Percentiles rank a stretch among this genome's conserved stretches.
These are phyloP conservation scores for Solanum chacoense DNA, from an alignment of 305 asterid genomes.

Conservation along the genomic window DNA sequence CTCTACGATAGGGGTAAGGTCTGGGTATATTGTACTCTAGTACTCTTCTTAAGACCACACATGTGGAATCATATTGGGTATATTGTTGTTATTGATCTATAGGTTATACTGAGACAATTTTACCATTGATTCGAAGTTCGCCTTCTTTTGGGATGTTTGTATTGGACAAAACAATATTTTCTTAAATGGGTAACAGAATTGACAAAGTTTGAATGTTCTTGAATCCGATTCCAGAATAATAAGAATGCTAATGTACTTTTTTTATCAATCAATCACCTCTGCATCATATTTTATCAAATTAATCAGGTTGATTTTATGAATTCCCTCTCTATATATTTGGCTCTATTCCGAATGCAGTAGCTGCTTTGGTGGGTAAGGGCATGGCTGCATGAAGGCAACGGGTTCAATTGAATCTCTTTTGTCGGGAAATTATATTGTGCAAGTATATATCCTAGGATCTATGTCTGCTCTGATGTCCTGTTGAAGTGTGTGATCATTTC, in stretches of 20 bases:
- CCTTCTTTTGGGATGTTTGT: background rate
- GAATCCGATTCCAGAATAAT: background rate
- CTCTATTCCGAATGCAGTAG: background rate
- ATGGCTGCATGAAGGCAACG: background rate
- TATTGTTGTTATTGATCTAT: background rate
- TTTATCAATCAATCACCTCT: background rate
- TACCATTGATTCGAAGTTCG: background rate
- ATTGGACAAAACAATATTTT: background rate
- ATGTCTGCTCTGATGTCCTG: background rate
- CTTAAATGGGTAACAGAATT: background rate
- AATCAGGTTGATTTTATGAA: background rate
- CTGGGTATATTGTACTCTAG: too few relatives aligned
- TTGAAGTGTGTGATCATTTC: background rate
- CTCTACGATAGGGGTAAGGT: background rate
- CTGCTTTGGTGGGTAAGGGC: background rate
- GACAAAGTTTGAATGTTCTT: background rate
- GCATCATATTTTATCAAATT: background rate
- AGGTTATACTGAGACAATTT: background rate
- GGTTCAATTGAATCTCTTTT: background rate
- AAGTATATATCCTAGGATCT: background rate
- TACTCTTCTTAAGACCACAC: background rate
- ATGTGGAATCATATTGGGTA: background rate
- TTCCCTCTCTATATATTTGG: background rate
- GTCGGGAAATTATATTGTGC: background rate
- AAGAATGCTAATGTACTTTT: background rate